A percentile compares a stretch with the other conserved stretches of the same genome.
Evolutionary conservation across 352 stramenopile species (phyloP).

Genomic region (Globisporangium orthogonon): DNA sequence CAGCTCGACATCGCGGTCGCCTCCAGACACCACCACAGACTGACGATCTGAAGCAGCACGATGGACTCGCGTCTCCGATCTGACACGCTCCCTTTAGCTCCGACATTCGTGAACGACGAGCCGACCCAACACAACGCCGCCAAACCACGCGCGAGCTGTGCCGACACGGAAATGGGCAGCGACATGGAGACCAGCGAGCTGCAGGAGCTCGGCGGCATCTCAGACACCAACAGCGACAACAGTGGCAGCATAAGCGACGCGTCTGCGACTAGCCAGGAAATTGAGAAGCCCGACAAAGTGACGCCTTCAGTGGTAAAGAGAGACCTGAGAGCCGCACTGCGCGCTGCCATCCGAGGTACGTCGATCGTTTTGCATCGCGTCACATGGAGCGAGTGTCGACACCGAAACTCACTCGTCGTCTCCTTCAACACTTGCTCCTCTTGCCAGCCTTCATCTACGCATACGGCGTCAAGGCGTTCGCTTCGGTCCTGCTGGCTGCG

Average conservation of each 20-base stretch:
- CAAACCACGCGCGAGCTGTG: conserved; percentile 17
- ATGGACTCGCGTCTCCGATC: neutral
- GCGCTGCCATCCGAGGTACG: conserved; percentile 27
- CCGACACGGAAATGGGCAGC: conserved; percentile 5
- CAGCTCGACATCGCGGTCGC: no score
- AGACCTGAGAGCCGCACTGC: conserved; percentile 38
- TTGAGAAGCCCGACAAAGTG: conserved; percentile 22
- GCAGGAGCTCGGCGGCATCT: neutral
- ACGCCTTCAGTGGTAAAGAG: conserved; percentile 20
- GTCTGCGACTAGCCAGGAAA: conserved; percentile 15
- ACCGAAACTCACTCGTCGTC: no score
- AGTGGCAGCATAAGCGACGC: conserved; percentile 3
- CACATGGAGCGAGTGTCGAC: no score
- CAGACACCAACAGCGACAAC: neutral
- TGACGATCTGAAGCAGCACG: neutral
- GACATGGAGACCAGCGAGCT: conserved; percentile 3
- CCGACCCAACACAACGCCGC: conserved; percentile 37
- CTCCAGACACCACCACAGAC: no score
- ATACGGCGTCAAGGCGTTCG: neutral
- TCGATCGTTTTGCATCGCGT: neutral
- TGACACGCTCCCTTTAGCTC: neutral
- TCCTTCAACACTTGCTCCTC: no score
- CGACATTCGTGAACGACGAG: neutral
- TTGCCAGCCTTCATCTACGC: neutral
- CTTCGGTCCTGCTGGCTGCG: neutral